Evolutionary conservation across 345 rosid genomes (phyloP), one percentile per base, ranked within the genome.

Genomic region (Acer negundo): DNA sequence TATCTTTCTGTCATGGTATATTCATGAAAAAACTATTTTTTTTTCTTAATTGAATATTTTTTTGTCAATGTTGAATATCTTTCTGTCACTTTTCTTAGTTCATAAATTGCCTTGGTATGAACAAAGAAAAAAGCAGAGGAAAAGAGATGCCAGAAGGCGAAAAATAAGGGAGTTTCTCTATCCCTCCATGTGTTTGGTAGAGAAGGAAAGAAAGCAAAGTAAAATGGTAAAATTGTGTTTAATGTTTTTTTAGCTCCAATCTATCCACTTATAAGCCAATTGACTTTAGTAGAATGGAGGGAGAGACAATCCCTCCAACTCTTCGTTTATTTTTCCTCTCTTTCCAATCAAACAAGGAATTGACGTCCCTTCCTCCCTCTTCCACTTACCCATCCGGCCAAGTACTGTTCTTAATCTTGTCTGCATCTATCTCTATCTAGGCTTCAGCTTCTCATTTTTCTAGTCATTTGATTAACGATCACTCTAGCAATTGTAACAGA

Each of bases 371-470:
- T 20, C 38, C 55, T 42, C 75, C 55, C 53, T 40, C 38, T 22
- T 71, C 44, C 75, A 38, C 75, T 28, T 55, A 64, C 56, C 49
- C 64, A 31, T 55, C 28, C 28, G 40, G 13, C 64, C 64, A 55
- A 71, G 38, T 19, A 10, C 58, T 3, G 40, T 10, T 55, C 9
- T 0, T 55, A 3, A 19, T 49, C 35, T 24, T 49, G 23, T 47
- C 53, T 16, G 7, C 44, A 55, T n/a, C 62, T 55, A 24, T 38
- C 47, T 66, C 69, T 12, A 3, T 7, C 23, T 26, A 35, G 38
- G 38, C 38, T 35, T 35, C 38, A 35, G 38, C 38, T 35, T 35
- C 62, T 28, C 44, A 70, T 15, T 3, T 49, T 70, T 26, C 62
- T 24, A 38, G 44, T 7, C 13, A 53, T 51, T 70, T 28, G 24